Evolutionary conservation across 768 basidiomycete species (phyloP), one percentile per base, ranked within the genome.

Genomic region (Mycena galericulata): DNA sequence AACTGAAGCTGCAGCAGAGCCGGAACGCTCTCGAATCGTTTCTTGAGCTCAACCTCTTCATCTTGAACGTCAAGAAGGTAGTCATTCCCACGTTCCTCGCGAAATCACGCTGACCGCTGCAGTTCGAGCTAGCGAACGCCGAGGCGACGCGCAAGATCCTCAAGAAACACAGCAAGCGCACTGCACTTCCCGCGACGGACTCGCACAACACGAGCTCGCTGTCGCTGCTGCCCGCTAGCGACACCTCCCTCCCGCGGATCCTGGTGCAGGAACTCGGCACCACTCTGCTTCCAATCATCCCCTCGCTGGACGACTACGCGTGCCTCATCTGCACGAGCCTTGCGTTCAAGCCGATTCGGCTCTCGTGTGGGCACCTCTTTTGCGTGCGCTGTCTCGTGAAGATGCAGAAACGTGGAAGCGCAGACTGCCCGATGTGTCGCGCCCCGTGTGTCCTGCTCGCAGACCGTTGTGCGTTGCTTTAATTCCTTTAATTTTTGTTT

Each of bases 141-240:
- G 95, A 97, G 78, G 96, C 96, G 2, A 93, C 92, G 3, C 89
- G 95, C 38, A 98, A 98, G 81, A 96, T 96, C 66, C 86, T 97
- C 57, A 97, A 97, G 85, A 98, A 98, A 76, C 96, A 97, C 75
- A 87, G 93, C 30, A 97, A 97, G 76, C 90, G 94, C 4, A 97
- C 96, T 0, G 89, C 93, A 0, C 82, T 98, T 11, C 92, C 93
- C 34, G 41, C 54, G 32, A 65, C 61, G 30, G 65, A 68, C 50
- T 30, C 65, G 30, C 73, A 40, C 7, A 68, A 65, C 43, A 69
- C 73, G 20, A 72, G 73, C 30, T 78, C 80, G 17, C 75, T 82
- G 22, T 79, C 83, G 15, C 76, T 82, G 17, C 67, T 81, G 2
- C 67, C 75, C 38, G 46, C 71, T 32, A 65, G 63, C 14, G 67